These are phyloP conservation scores for Cyclotella baltica DNA, from an alignment of 108 stramenopile genomes.

Conservation along the genomic window DNA sequence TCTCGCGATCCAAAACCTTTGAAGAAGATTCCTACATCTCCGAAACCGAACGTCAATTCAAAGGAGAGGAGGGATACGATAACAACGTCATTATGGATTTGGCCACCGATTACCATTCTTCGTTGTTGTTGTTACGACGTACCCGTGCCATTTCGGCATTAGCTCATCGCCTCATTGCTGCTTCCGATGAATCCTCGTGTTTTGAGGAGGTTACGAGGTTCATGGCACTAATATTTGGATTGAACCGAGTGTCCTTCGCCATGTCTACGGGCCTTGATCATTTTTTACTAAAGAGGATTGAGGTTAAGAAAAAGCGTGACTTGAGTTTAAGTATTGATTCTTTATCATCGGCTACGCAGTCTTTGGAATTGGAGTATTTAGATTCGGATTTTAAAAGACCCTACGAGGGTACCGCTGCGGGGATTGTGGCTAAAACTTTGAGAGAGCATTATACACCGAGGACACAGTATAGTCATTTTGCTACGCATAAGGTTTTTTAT, in stretches of 20 bases:
- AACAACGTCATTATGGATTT: conserved; percentile 7
- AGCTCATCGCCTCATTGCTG: conserved; percentile 39
- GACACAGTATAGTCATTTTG: conserved; percentile 26
- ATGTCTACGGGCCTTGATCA: conserved; percentile 28
- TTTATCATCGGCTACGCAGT: conserved; percentile 1
- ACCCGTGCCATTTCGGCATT: conserved; percentile 48
- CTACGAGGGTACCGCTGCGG: conserved; percentile 22
- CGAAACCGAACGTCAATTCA: conserved; percentile 40
- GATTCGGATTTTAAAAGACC: conserved; percentile 34
- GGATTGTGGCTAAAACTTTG: conserved; percentile 16
- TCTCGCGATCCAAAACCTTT: not conserved
- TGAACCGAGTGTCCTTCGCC: conserved; percentile 25
- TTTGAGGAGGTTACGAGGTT: conserved; percentile 37
- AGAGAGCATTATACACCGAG: conserved; percentile 34
- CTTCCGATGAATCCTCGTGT: conserved; percentile 43
- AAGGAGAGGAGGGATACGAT: conserved; percentile 47
- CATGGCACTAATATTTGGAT: conserved; percentile 32
- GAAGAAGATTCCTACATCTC: conserved; percentile 35
- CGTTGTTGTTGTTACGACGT: conserved; percentile 23
- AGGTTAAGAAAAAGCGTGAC: conserved; percentile 1
- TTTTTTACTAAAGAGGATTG: conserved; percentile 22
- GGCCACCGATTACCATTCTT: conserved; percentile 10
- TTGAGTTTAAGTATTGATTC: not conserved
- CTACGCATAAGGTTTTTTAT: conserved; percentile 16
- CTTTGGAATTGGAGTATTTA: conserved; percentile 36